A percentile compares a stretch with the other conserved stretches of the same genome.
These are phyloP conservation scores for Coffea canephora DNA, from an alignment of 257 asterid species.

Conservation along the genomic window DNA sequence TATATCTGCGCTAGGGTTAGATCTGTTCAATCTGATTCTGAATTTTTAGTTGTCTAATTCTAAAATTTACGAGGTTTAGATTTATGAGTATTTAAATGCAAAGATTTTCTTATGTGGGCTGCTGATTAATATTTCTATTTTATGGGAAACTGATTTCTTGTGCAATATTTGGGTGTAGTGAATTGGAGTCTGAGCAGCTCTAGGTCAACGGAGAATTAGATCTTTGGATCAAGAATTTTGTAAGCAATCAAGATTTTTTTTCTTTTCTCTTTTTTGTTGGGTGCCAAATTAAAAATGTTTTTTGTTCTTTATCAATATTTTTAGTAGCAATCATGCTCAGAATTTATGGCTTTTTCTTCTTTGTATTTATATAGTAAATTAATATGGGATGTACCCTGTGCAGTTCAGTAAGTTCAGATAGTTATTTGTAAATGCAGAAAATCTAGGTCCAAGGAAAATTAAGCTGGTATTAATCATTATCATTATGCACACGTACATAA, in stretches of 20 bases:
- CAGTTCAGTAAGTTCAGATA: neutral
- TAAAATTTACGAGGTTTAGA: neutral
- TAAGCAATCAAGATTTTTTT: conserved; percentile 27
- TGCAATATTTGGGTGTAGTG: conserved; percentile 25
- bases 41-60: neutral
- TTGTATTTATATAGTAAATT: neutral
- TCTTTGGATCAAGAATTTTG: conserved; percentile 36
- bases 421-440: neutral
- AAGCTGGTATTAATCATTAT: neutral
- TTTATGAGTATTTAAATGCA: neutral
- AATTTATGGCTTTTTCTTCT: neutral
- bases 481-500: too few relatives aligned
- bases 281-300: neutral
- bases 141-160: neutral
- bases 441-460: too few relatives aligned
- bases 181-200: conserved; percentile 25
- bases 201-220: conserved; percentile 20
- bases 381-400: neutral
- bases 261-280: too few relatives aligned
- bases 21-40: conserved; percentile 17
- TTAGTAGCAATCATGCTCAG: neutral
- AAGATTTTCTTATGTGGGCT: neutral
- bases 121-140: neutral
- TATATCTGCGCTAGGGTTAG: conserved; percentile 15
- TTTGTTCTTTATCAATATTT: neutral